Conservation (phyloP, 495 filamentous ascomycete genomes). For the Platismatia glauca region DNA sequence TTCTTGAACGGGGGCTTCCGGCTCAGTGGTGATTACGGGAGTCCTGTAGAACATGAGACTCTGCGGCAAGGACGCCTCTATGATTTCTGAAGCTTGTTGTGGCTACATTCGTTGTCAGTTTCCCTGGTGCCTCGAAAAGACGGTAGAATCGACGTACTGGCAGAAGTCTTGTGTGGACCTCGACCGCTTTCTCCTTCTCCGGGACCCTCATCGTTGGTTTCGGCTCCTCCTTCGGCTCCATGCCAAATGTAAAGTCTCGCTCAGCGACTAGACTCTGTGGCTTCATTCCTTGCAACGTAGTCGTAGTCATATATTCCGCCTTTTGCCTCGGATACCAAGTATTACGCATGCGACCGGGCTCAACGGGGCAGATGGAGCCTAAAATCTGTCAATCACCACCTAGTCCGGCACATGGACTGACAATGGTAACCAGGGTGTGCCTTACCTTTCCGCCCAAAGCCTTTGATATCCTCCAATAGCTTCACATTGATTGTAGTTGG, state of each 20-base stretch:
- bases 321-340: conserved; percentile 43
- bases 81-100: conserved; percentile 37
- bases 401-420: background rate
- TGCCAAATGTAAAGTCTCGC: conserved; percentile 39
- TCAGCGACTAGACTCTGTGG: conserved; percentile 33
- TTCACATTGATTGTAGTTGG: conserved; percentile 48
- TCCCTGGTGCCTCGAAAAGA: background rate
- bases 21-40: conserved; percentile 20
- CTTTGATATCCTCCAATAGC: conserved; percentile 48
- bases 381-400: too few species aligned
- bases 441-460: conserved; percentile 51
- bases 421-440: background rate
- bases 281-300: conserved; percentile 37
- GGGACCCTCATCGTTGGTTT: background rate
- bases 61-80: conserved; percentile 40
- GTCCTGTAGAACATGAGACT: conserved; percentile 46
- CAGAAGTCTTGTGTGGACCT: conserved; percentile 25
- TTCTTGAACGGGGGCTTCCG: conserved; percentile 18
- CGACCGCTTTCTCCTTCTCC: conserved; percentile 18
- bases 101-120: conserved; percentile 30
- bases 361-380: conserved; percentile 49
- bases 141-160: conserved; percentile 19
- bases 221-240: conserved; percentile 10
- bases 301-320: conserved; percentile 45
- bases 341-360: conserved; percentile 47